Conservation (phyloP, 1,284 basidiomycete genomes). For the Cronartium quercuum region DNA sequence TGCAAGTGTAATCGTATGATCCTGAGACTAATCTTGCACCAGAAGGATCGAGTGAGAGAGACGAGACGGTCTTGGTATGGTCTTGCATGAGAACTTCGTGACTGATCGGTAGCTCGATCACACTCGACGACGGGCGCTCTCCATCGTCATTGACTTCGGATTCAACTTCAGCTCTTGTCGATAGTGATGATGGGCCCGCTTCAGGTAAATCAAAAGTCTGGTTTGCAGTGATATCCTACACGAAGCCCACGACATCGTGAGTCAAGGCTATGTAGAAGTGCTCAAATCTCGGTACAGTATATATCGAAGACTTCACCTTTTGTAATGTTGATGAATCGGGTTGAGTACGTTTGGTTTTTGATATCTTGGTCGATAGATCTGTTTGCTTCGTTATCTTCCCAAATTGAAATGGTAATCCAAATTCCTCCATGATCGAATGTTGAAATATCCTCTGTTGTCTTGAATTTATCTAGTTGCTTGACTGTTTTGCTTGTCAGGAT, state of each 20-base stretch:
- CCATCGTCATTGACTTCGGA: not conserved
- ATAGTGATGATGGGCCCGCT: not conserved
- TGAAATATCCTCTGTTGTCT: too few species aligned
- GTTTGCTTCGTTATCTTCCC: conserved; percentile 15
- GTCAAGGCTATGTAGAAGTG: too few species aligned
- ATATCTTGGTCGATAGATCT: conserved; percentile 28
- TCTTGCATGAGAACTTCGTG: conserved; percentile 86
- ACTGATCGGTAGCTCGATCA: conserved; percentile 49
- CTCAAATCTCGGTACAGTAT: not conserved
- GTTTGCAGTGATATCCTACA: not conserved
- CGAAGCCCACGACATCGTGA: too few species aligned
- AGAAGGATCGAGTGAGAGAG: conserved; percentile 81
- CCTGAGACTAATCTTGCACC: conserved; percentile 86
- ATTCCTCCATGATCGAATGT: conserved; percentile 7
- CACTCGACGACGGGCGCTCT: not conserved
- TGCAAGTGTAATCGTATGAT: conserved; percentile 92
- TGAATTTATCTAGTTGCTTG: too few species aligned
- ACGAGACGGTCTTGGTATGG: conserved; percentile 89
- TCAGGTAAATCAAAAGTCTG: not conserved
- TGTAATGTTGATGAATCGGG: not conserved
- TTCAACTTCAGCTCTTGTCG: not conserved
- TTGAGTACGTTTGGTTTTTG: conserved; percentile 27
- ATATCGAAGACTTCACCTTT: conserved; percentile 4
- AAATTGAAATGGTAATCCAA: conserved; percentile 29
- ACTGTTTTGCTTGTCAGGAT: too few species aligned